A percentile compares a stretch with the other conserved stretches of the same genome.
These are phyloP conservation scores for Asterophora parasitica DNA, from an alignment of 768 basidiomycete species.

Conservation along the genomic window DNA sequence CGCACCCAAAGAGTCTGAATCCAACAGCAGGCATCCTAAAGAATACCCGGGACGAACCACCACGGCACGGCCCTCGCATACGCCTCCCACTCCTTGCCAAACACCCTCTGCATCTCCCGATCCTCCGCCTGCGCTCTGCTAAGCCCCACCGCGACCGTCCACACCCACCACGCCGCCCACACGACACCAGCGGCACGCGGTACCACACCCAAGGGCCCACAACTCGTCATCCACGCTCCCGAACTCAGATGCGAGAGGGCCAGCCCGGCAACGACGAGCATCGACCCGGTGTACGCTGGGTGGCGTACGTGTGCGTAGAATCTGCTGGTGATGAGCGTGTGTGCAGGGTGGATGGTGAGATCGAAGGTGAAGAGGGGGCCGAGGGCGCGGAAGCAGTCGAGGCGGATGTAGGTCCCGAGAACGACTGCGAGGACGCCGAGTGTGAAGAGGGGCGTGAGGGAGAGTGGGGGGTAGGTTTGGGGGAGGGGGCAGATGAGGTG, in stretches of 20 bases:
- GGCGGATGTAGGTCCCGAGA: conserved; percentile 34
- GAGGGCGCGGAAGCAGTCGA: conserved; percentile 42
- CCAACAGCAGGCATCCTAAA: no score
- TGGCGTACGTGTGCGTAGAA: conserved; percentile 44
- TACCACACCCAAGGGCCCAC: conserved; percentile 23
- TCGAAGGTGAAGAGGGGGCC: conserved; percentile 46
- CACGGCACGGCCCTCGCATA: conserved; percentile 37
- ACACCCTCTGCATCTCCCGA: conserved; percentile 37
- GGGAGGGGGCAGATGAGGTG: conserved; percentile 24
- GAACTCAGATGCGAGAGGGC: conserved; percentile 37
- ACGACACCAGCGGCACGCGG: conserved; percentile 21
- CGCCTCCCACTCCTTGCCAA: conserved; percentile 39
- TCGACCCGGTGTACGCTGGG: conserved; percentile 43
- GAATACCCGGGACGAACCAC: conserved; percentile 45
- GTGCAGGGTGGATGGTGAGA: conserved; percentile 38
- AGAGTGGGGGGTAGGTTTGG: conserved; percentile 18
- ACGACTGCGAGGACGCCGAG: conserved; percentile 30
- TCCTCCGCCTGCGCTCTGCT: conserved; percentile 47
- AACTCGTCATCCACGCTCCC: conserved; percentile 36
- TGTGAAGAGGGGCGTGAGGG: conserved; percentile 29
- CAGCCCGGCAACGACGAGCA: conserved; percentile 38
- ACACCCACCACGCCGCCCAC: conserved; percentile 36
- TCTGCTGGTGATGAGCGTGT: conserved; percentile 38
- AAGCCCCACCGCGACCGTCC: conserved; percentile 37
- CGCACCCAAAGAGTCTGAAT: no score